These are phyloP conservation scores for Kwoniella botswanensis DNA, from an alignment of 768 basidiomycete species.

Conservation along the genomic window DNA sequence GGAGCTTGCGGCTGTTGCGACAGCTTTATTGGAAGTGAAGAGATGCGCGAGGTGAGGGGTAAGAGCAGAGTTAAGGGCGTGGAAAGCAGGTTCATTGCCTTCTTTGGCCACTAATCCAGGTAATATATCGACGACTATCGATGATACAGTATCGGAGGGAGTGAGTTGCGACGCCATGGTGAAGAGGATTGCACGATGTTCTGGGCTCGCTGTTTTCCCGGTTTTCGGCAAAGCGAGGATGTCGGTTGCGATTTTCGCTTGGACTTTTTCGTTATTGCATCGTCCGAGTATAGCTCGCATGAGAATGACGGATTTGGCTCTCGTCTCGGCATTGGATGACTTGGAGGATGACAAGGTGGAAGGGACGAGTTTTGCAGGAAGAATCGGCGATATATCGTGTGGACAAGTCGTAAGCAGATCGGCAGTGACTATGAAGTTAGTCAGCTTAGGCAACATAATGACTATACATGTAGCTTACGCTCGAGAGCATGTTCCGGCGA, in stretches of 20 bases:
- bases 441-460: slow-evolving; percentile 6
- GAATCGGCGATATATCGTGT: slow-evolving; percentile 67
- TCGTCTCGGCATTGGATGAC: slow-evolving; percentile 70
- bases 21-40: slow-evolving; percentile 60
- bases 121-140: slow-evolving; percentile 60
- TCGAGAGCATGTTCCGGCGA: slow-evolving; percentile 78
- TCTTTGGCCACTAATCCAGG: slow-evolving; percentile 71
- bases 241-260: slow-evolving; percentile 66
- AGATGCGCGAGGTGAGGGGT: slow-evolving; percentile 67
- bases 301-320: slow-evolving; percentile 65
- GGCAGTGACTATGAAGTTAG: slow-evolving; percentile 62
- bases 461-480: slow-evolving; percentile 61
- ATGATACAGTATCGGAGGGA: slow-evolving; percentile 64
- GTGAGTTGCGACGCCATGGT: slow-evolving; percentile 70
- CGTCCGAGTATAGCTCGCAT: slow-evolving; percentile 62
- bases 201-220: slow-evolving; percentile 84
- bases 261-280: slow-evolving; percentile 56
- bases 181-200: slow-evolving; percentile 81
- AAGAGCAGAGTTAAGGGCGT: slow-evolving; percentile 66
- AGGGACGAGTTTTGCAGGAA: slow-evolving; percentile 66
- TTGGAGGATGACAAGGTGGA: slow-evolving; percentile 55
- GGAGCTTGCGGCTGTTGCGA: slow-evolving; percentile 62
- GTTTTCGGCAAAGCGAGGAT: slow-evolving; percentile 74
- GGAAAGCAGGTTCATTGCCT: slow-evolving; percentile 70
- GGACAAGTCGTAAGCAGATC: slow-evolving; percentile 67